Evolutionary conservation across 139 green algal species (phyloP).

Genomic region (Picochlorum sp.): DNA sequence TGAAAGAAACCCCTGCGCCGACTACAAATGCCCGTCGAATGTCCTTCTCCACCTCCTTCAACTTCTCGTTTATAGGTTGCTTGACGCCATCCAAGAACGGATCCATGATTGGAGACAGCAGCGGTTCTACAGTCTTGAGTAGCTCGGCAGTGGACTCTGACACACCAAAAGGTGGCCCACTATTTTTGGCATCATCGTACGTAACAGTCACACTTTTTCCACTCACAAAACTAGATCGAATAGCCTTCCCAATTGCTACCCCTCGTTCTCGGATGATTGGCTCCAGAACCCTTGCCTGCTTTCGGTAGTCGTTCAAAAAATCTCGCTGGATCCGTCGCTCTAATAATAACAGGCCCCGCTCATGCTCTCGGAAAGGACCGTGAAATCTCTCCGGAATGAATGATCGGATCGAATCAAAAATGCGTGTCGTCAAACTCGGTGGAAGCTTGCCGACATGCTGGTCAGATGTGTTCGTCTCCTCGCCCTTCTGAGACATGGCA

Average conservation of each 20-base stretch:
- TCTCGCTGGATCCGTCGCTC: conserved; percentile 17
- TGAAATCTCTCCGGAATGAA: not conserved
- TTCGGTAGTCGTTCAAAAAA: conserved; percentile 17
- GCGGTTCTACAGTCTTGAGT: conserved; percentile 21
- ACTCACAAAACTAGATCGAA: conserved; percentile 10
- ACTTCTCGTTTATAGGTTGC: conserved; percentile 13
- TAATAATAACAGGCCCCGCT: conserved; percentile 11
- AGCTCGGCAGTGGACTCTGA: not conserved
- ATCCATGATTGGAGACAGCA: conserved; percentile 20
- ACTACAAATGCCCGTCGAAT: conserved; percentile 4
- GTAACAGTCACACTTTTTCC: not conserved
- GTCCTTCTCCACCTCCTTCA: conserved; percentile 1
- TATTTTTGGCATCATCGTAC: conserved; percentile 10
- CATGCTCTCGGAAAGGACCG: conserved; percentile 3
- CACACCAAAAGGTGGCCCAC: not conserved
- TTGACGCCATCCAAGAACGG: conserved; percentile 28
- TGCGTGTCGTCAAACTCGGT: not conserved
- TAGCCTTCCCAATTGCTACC: conserved; percentile 11
- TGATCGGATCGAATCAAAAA: conserved; percentile 1
- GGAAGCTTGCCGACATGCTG: not conserved
- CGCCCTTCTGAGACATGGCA: too few species aligned
- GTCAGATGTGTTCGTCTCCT: too few species aligned
- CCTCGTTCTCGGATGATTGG: conserved; percentile 20
- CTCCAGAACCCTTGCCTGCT: conserved; percentile 13
- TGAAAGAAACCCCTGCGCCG: conserved; percentile 1